Base-by-base conservation (phyloP, 495 filamentous ascomycete species). In the Parmelia sp. region DNA sequence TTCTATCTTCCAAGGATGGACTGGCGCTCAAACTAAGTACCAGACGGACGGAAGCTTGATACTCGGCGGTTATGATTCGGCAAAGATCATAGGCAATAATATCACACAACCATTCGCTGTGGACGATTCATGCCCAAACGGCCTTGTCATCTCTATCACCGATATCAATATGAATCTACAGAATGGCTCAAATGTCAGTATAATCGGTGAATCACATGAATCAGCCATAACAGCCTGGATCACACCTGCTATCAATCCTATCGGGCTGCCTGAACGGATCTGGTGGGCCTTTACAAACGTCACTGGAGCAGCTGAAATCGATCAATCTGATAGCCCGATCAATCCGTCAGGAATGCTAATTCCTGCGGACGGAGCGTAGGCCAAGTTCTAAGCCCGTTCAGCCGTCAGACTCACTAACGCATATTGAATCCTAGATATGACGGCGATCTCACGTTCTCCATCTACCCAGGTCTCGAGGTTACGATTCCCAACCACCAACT, bases 1-100 rank as follows among this genome's bases (percentile, higher is more conserved):
- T 74, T 74, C 73, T 5, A 64, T 75, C 27, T 80, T 77, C 67
- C 78, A 71, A 71, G 79, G 79, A 9, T 72, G 71, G n/a, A 72
- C 70, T 57, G 76, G 78, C 55, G 72, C 71, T 35, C 68, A 69
- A 17, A 29, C 51, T 2, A 29, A 57, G 8, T 59, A 51, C 1
- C 68, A 70, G 64, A 70, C 74, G 53, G 74, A 82, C 61, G 79
- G 79, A 1, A 69, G 53, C 9, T 45, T 78, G 17, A 74, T 80
- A 15, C 69, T 81, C 14, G 79, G 79, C 10, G 79, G 77, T 39
- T 82, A 77, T 59, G 79, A 80, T 59, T 39, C 61, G 56, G 75
- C 77, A 19, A 80, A 79, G 58, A 69, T 72, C 10, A 71, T 67
- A 4, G 76, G 75, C 4, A 47, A 45, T 7, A 75, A 75, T 29